Base-by-base conservation (phyloP, 371 early-diverging fungal species). In the Actinomucor elegans region DNA sequence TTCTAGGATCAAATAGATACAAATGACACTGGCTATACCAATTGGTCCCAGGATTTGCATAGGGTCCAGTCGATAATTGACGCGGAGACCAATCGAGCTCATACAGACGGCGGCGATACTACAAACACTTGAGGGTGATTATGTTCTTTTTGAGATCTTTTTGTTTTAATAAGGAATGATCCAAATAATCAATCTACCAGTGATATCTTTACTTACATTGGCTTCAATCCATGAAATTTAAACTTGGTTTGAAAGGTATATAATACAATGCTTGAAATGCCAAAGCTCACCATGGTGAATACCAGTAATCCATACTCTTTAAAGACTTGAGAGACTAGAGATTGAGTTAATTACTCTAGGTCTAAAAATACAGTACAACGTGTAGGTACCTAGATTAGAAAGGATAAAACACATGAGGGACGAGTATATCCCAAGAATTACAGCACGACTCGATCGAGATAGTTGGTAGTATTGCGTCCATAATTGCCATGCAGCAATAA, bases 401-500 rank as follows among this genome's bases (percentile, higher is more conserved):
- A 73, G 46, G 31, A 66, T 64, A 26, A 69, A 44, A 0, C 64
- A 57, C 38, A 64, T 58, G 1, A 67, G 41, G 4, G 62, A 23
- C 0, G 73, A 70, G 26, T 64, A 70, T 1, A 73, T 29, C 4
- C 35, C 33, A 15, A 76, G 42, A 10, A 67, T 21, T 10, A 57
- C 44, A 12, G 43, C 37, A 11, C 66, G 66, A 18, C 47, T 55
- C 5, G 27, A 23, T 6, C 20, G 23, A 10, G 72, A 61, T n/a
- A 77, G 15, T 29, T 69, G 69, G 17, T 68, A 68, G 33, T 77
- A 71, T 10, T 67, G 64, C 18, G 63, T 44, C 77, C 77, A 77
- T 18, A 77, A 52, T 20, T 68, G 65, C 71, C 71, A 73, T 20
- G 64, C 59, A 11, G 57, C 35, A 4, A 66, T 32, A 0, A 55